phyloP scores from a whole-genome alignment of 306 rosid species.

The Datisca glomerata region DNA sequence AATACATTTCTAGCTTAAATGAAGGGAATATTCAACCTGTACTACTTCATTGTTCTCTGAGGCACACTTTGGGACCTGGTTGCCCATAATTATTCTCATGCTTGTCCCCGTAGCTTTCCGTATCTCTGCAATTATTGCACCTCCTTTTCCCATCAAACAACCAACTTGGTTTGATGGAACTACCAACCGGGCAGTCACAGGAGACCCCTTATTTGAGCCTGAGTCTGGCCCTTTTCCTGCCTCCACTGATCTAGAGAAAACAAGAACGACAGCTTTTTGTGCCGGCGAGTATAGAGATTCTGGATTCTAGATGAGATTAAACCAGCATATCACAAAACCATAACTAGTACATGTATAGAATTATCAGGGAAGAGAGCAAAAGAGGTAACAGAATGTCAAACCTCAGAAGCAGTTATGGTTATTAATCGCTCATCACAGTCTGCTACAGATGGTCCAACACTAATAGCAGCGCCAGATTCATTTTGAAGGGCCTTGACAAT shows the following conservation, averaged over 20 bases:
- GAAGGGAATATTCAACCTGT: constrained; percentile 58
- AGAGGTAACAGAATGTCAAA: constrained; percentile 20
- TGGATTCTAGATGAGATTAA: constrained; percentile 38
- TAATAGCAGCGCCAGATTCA: constrained; percentile 83
- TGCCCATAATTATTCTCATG: constrained; percentile 56
- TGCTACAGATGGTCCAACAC: constrained; percentile 47
- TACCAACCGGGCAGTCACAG: constrained; percentile 54
- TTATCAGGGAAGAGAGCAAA: constrained; percentile 7
- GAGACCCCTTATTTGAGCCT: constrained; percentile 41
- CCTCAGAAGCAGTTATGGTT: constrained; percentile 80
- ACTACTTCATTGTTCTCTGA: constrained; percentile 60
- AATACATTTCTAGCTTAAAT: no score
- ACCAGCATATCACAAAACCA: not conserved
- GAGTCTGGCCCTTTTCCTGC: constrained; percentile 54
- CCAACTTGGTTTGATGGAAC: constrained; percentile 87
- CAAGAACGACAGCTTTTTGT: constrained; percentile 80
- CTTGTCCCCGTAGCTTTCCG: constrained; percentile 71
- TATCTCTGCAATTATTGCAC: constrained; percentile 71
- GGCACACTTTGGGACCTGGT: constrained; percentile 81
- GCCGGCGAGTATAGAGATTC: constrained; percentile 86
- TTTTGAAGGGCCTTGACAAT: constrained; percentile 73
- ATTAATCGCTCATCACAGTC: constrained; percentile 76
- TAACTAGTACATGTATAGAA: not conserved
- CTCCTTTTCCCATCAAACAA: constrained; percentile 94
- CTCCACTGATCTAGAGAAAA: constrained; percentile 67